Evolutionary conservation across 768 basidiomycete genomes (phyloP).

Genomic region (Sutorius australiensis): DNA sequence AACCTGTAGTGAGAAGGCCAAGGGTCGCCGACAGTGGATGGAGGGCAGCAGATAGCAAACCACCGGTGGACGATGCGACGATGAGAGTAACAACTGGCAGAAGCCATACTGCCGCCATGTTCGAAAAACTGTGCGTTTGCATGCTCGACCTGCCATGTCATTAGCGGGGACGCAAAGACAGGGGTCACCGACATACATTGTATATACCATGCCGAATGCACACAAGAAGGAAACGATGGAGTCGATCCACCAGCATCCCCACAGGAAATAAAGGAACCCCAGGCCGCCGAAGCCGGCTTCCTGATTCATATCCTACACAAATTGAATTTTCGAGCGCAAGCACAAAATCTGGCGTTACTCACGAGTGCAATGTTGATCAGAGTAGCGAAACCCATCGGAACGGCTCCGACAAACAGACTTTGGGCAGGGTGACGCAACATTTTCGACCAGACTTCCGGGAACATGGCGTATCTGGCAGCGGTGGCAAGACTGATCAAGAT

Average conservation of each 20-base stretch:
- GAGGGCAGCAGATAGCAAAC: slow-evolving; percentile 40
- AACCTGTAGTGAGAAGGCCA: slow-evolving; percentile 40
- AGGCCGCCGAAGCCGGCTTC: slow-evolving; percentile 36
- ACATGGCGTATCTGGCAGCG: slow-evolving; percentile 39
- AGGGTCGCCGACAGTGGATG: slow-evolving; percentile 32
- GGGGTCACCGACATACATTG: slow-evolving; percentile 34
- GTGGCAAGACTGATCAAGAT: slow-evolving; percentile 32
- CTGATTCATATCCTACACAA: slow-evolving; percentile 30
- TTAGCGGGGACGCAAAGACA: neutral
- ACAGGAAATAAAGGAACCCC: slow-evolving; percentile 38
- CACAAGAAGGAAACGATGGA: slow-evolving; percentile 37
- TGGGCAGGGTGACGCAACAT: slow-evolving; percentile 47
- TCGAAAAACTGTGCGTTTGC: slow-evolving; percentile 39
- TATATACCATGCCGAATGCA: slow-evolving; percentile 48
- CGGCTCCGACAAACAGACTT: slow-evolving; percentile 42
- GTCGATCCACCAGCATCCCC: slow-evolving; percentile 54
- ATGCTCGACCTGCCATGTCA: slow-evolving; percentile 37
- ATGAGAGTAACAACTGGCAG: slow-evolving; percentile 50
- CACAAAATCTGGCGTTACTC: slow-evolving; percentile 8
- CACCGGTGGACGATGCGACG: slow-evolving; percentile 51
- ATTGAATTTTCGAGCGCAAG: neutral
- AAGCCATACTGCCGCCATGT: slow-evolving; percentile 46
- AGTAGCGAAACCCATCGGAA: slow-evolving; percentile 45
- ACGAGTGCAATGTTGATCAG: slow-evolving; percentile 40
- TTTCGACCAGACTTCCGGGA: slow-evolving; percentile 40